These are phyloP conservation scores for Plasmodium knowlesi DNA, from an alignment of 169 alveolate genomes.

Conservation along the genomic window DNA sequence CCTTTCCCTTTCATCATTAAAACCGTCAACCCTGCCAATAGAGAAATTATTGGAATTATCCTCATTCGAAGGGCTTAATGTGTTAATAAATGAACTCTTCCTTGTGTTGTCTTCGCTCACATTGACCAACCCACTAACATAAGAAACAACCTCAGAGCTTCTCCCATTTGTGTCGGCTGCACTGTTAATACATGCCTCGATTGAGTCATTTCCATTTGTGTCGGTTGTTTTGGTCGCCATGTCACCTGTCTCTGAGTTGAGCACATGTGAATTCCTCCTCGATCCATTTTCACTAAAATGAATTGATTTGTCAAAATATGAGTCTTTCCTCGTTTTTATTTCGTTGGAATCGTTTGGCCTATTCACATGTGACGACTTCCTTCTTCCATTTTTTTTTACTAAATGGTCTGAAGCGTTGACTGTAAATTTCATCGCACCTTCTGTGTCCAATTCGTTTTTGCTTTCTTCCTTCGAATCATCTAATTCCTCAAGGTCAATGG, in stretches of 20 bases:
- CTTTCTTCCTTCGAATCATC: not conserved
- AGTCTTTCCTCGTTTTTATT: not conserved
- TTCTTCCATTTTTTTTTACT: not conserved
- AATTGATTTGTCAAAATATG: not conserved
- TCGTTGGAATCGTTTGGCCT: not conserved
- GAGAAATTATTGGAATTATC: not conserved
- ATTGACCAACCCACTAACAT: not conserved
- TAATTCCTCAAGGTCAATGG: not conserved
- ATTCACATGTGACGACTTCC: not conserved
- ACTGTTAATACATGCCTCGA: not conserved
- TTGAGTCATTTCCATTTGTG: not conserved
- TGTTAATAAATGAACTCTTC: not conserved
- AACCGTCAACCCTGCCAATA: not conserved
- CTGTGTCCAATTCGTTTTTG: not conserved
- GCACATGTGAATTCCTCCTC: not conserved
- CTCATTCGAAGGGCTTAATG: not conserved
- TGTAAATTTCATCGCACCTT: not conserved
- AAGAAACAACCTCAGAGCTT: not conserved
- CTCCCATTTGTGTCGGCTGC: not conserved
- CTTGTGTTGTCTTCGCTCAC: not conserved
- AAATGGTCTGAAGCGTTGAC: not conserved
- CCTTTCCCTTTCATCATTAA: not conserved
- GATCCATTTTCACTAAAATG: not conserved
- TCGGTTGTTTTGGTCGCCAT: not conserved
- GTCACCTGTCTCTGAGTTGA: not conserved